Evolutionary conservation across 345 rosid species (phyloP).

Genomic region (Carallia pectinifolia): DNA sequence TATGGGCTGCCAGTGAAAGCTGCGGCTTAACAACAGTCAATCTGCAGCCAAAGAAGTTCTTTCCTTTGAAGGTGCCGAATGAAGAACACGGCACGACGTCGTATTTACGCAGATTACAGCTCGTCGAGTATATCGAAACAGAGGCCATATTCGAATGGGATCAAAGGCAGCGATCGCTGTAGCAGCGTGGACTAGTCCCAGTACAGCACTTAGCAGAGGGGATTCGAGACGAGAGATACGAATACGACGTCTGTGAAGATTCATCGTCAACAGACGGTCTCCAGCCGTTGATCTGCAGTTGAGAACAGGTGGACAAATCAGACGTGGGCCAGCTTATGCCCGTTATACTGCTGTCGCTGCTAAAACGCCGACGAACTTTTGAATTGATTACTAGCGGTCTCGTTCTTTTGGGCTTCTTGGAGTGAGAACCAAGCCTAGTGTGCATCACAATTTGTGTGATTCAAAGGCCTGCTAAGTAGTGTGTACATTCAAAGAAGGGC

Average conservation of each 20-base stretch:
- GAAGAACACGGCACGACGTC: conserved; percentile 4
- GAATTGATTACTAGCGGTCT: too few relatives aligned
- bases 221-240: background rate
- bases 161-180: too few relatives aligned
- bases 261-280: background rate
- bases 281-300: background rate
- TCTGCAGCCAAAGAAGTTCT: conserved; percentile 27
- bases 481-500: too few relatives aligned
- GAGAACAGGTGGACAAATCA: too few relatives aligned
- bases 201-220: background rate
- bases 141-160: conserved; percentile 27
- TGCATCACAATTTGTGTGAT: too few relatives aligned
- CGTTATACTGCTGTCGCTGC: too few relatives aligned
- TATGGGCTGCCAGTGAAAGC: conserved; percentile 5
- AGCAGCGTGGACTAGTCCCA: too few relatives aligned
- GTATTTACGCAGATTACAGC: background rate
- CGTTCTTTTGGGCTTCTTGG: too few relatives aligned
- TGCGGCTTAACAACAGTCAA: conserved; percentile 11
- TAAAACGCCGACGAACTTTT: too few relatives aligned
- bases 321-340: too few relatives aligned
- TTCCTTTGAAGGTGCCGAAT: conserved; percentile 12
- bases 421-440: too few relatives aligned
- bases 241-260: background rate
- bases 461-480: too few relatives aligned
- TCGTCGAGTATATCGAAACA: conserved; percentile 6